phyloP scores from a whole-genome alignment of 2,329 filamentous ascomycete genomes.

The Curvularia sp. region DNA sequence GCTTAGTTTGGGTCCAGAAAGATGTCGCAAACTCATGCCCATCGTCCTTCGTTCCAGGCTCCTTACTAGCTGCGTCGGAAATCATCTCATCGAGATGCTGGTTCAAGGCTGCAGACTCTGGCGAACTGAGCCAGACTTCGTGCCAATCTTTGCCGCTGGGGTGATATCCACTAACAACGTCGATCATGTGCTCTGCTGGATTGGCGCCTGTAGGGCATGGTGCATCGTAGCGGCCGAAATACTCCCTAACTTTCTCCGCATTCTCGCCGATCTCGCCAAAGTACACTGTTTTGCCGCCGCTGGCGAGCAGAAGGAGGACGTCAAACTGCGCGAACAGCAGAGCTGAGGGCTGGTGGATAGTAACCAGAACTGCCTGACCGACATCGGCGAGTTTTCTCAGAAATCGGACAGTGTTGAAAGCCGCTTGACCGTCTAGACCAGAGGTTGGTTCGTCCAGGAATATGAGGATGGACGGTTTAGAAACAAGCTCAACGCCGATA shows the following conservation, averaged over 20 bases:
- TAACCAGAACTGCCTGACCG: constrained; percentile 84
- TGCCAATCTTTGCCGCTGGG: constrained; percentile 52
- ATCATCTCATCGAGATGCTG: constrained; percentile 51
- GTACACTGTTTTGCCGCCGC: constrained; percentile 80
- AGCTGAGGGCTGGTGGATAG: constrained; percentile 85
- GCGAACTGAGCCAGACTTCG: constrained; percentile 50
- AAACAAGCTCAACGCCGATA: constrained; percentile 65
- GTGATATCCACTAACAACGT: constrained; percentile 62
- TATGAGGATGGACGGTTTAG: constrained; percentile 68
- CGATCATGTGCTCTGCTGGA: constrained; percentile 78
- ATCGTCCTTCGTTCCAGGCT: constrained; percentile 50
- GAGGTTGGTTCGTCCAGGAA: constrained; percentile 80
- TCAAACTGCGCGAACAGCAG: constrained; percentile 85
- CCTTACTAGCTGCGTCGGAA: constrained; percentile 48
- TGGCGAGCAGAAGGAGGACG: constrained; percentile 74
- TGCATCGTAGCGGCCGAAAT: constrained; percentile 59
- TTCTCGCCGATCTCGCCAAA: constrained; percentile 81
- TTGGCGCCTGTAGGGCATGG: constrained; percentile 60
- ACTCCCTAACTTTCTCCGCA: constrained; percentile 67
- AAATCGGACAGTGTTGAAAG: constrained; percentile 76
- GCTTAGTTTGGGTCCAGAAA: constrained; percentile 35
- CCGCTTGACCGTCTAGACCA: constrained; percentile 72
- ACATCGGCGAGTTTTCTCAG: constrained; percentile 74
- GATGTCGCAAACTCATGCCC: constrained; percentile 46
- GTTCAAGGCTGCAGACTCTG: constrained; percentile 43